Evolutionary conservation across 139 green algal genomes (phyloP).

Genomic region (Chlamydomonas incerta): DNA sequence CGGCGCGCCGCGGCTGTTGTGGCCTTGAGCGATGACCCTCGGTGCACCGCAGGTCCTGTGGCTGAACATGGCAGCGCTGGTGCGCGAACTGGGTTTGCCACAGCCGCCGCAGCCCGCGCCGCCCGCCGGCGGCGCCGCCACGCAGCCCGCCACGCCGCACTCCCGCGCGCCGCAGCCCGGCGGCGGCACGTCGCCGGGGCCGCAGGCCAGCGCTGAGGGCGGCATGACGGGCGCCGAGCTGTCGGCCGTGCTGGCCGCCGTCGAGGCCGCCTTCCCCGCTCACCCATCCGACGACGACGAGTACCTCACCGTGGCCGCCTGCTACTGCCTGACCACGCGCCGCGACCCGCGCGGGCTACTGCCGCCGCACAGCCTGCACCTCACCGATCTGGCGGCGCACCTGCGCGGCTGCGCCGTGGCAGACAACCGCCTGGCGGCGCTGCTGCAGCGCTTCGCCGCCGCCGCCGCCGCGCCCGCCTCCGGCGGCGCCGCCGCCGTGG

Average conservation of each 20-base stretch:
- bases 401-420: background rate
- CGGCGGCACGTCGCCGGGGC: background rate
- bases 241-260: background rate
- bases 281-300: constrained; percentile 35
- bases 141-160: background rate
- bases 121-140: background rate
- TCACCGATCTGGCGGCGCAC: constrained; percentile 17
- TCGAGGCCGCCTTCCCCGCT: constrained; percentile 21
- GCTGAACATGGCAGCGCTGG: constrained; percentile 17
- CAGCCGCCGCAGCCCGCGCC: background rate
- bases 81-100: constrained; percentile 15
- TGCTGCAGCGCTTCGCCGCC: background rate
- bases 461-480: background rate
- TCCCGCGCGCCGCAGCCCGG: background rate
- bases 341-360: background rate
- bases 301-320: constrained; percentile 16
- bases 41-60: constrained; percentile 5
- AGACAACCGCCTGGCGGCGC: constrained; percentile 19
- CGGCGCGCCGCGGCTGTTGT: no score
- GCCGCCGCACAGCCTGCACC: constrained; percentile 26
- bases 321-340: constrained; percentile 25
- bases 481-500: background rate
- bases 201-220: background rate
- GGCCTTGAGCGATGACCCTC: no score
- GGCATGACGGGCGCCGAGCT: background rate